phyloP scores from a whole-genome alignment of 345 rosid species.

The Toxicodendron radicans region DNA sequence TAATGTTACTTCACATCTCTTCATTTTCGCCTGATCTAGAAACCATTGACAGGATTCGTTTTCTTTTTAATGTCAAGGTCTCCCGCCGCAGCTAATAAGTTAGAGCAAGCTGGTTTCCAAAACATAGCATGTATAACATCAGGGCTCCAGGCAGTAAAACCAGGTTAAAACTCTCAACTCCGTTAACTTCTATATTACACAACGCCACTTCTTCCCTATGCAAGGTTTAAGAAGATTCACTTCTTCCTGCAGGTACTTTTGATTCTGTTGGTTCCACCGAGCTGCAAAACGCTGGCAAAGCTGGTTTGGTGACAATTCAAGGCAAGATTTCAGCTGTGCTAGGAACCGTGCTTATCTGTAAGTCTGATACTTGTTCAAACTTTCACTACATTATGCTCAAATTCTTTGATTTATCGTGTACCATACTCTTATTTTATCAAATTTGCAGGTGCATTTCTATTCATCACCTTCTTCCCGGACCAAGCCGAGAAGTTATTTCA shows the following conservation, averaged over 20 bases:
- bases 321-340: constrained; percentile 92
- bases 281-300: constrained; percentile 87
- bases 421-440: neutral
- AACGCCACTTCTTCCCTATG: neutral
- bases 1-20: neutral
- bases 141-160: constrained; percentile 82
- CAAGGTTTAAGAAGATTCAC: neutral
- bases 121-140: constrained; percentile 80
- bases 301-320: constrained; percentile 79
- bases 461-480: constrained; percentile 84
- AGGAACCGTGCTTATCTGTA: constrained; percentile 90
- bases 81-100: constrained; percentile 70
- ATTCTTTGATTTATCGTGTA: neutral
- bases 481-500: constrained; percentile 78
- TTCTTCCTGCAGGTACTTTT: constrained; percentile 59
- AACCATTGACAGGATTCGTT: constrained; percentile 21
- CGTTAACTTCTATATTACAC: neutral
- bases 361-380: constrained; percentile 24
- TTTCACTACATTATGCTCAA: neutral
- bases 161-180: constrained; percentile 46
- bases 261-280: constrained; percentile 69
- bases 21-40: constrained; percentile 7
- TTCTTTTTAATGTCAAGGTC: constrained; percentile 52
- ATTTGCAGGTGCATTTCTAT: constrained; percentile 77
- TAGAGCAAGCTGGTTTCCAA: constrained; percentile 72